Evolutionary conservation across 495 filamentous ascomycete species (phyloP), one percentile per base, ranked within the genome.

Genomic region (Hapsidospora chrysogenum): DNA sequence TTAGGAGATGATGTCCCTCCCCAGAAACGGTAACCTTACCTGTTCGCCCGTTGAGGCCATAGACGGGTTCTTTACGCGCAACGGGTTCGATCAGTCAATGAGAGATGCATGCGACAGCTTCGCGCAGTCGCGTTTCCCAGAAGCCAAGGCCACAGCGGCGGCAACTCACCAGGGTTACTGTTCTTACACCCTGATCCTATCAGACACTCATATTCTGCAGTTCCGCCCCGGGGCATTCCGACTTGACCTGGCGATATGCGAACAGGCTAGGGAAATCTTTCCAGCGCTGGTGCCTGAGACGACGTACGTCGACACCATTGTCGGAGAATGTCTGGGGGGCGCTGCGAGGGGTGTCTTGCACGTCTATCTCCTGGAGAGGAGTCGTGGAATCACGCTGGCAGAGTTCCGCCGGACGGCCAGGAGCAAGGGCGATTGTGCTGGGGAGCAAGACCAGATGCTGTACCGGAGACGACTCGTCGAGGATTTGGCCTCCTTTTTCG

Each of bases 101-200:
- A 33, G 31, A 21, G 31, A 21, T 4, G 31, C 11, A 1, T 33
- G 31, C 17, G 31, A 33, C 17, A 20, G 15, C n/a, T 33, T 21
- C 15, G 31, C 31, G 5, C 31, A 20, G n/a, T 17, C 14, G 9
- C 31, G 9, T 4, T 33, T 33, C 17, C 31, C 31, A 2, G 17
- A 16, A 13, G 4, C 14, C 11, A 20, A 20, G 23, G 3, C 31
- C 5, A 33, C 4, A 13, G 18, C 31, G 9, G 3, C 18, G 31
- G 2, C 17, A 16, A 33, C 41, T 13, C n/a, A n/a, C n/a, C 69
- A 72, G 36, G 69, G 68, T 25, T 64, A 61, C 43, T 74, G 69
- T 39, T 71, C 67, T 15, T 58, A 58, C 40, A 69, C 68, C 0
- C 27, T 72, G 5, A 50, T 50, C 20, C 48, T 64, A 10, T 51